Base-by-base conservation (phyloP, 2,329 filamentous ascomycete species). In the Fusarium aywerte region DNA sequence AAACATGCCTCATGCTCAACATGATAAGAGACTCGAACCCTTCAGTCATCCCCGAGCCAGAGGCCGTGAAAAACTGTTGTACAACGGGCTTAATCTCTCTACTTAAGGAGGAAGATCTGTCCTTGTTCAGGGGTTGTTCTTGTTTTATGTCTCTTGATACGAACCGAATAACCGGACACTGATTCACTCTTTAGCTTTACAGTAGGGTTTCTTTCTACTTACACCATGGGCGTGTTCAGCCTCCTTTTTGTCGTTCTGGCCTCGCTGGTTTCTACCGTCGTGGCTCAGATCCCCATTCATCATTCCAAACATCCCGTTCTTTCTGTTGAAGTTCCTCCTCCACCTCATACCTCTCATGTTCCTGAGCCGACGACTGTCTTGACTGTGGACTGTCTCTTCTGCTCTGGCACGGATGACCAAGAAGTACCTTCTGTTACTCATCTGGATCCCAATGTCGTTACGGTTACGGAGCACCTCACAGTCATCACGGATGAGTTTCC, bases 351-450 rank as follows among this genome's bases (percentile, higher is more conserved):
- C 9, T 45, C 53, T 23, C 29, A 58, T 18, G 45, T 56, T 12
- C 53, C 56, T 33, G 43, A 47, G 2, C 48, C 57, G 20, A 61
- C 58, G 10, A 60, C 56, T 4, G 53, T 62, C 6, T 31, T 69
- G 21, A 70, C 63, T 4, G 53, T 65, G n/a, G 67, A 69, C 27
- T 65, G 65, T 48, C 58, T 71, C 15, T 64, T 68, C 33, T 64
- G 61, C 18, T 61, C 69, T 11, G 45, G 33, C 1, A 51, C 59
- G 8, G 63, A 58, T 8, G 52, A 29, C 7, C 53, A 18, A 20
- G 54, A 61, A 29, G n/a, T 38, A 3, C 7, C 38, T 13, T 35
- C 52, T 13, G 45, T 35, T n/a, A 64, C 51, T 8, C 25, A 31
- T n/a, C 25, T 31, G 21, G 32, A 32, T 7, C 20, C 45, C 18